Conservation (phyloP, 345 rosid genomes). For the Dovyalis caffra region DNA sequence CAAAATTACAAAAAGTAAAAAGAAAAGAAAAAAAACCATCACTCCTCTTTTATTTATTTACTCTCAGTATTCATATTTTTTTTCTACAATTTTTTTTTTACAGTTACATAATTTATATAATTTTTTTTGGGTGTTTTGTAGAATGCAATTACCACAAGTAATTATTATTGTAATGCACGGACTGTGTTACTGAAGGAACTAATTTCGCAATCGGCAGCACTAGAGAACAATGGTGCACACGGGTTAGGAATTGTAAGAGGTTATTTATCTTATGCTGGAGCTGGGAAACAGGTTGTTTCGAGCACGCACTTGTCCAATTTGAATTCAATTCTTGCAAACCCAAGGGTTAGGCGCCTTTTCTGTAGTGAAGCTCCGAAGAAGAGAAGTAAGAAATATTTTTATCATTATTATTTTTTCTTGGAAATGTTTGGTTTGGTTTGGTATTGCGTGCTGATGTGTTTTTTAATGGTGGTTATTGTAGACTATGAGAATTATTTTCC, state of each 20-base stretch:
- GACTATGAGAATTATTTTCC: slow-evolving; percentile 45
- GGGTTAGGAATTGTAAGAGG: slow-evolving; percentile 32
- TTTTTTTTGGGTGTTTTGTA: not conserved
- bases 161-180: slow-evolving; percentile 6
- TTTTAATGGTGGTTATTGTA: slow-evolving; percentile 15
- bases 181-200: slow-evolving; percentile 6
- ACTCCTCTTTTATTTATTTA: not conserved
- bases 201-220: not conserved
- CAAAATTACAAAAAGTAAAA: slow-evolving; percentile 21
- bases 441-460: not conserved
- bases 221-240: slow-evolving; percentile 19
- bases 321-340: slow-evolving; percentile 33
- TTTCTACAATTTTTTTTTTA: not conserved
- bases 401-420: not conserved
- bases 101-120: too few relatives aligned
- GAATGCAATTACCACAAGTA: slow-evolving; percentile 21
- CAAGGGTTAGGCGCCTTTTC: slow-evolving; percentile 33
- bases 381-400: slow-evolving; percentile 47
- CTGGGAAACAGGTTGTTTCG: slow-evolving; percentile 32
- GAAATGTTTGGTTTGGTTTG: not conserved
- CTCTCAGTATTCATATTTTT: too few relatives aligned
- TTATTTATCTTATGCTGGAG: slow-evolving; percentile 27
- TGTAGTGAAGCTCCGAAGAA: slow-evolving; percentile 35
- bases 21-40: not conserved
- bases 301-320: slow-evolving; percentile 20